Percentiles rank a stretch among this genome's conserved stretches.
Conservation (phyloP, 306 rosid genomes). For the Astragalus membranaceus region DNA sequence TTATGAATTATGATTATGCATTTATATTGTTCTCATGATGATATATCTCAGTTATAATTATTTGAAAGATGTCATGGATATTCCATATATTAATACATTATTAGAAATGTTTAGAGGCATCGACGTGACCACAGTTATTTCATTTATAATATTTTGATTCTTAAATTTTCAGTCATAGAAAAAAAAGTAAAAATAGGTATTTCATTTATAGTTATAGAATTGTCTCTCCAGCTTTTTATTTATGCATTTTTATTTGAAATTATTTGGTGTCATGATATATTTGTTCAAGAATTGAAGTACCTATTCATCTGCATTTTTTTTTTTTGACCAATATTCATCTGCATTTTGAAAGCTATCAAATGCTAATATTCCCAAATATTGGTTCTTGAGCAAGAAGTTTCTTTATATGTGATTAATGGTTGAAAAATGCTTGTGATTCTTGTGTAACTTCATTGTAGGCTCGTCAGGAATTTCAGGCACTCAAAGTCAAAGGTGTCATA, state of each 20-base stretch:
- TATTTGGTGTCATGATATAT: neutral
- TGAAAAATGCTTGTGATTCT: neutral
- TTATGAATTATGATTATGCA: neutral
- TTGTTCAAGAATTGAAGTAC: neutral
- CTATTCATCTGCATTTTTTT: no score
- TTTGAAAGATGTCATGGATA: neutral
- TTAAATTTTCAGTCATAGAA: neutral
- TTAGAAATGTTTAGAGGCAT: neutral
- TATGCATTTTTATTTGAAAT: no score
- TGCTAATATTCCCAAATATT: neutral
- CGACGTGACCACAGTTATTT: neutral
- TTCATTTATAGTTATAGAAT: neutral
- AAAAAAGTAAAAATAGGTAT: neutral
- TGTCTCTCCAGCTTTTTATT: neutral
- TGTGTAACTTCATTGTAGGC: constrained; percentile 33
- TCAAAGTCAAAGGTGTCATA: constrained; percentile 37
- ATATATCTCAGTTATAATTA: neutral
- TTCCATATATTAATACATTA: constrained; percentile 3
- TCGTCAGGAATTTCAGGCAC: constrained; percentile 27
- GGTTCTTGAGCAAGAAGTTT: neutral
- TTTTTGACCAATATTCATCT: no score
- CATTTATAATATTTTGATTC: neutral
- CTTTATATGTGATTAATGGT: neutral
- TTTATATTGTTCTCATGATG: neutral
- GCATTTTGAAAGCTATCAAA: neutral